A percentile compares a stretch with the other conserved stretches of the same genome.
Evolutionary conservation across 2,329 filamentous ascomycete genomes (phyloP).

Genomic region (Clarireedia paspali): DNA sequence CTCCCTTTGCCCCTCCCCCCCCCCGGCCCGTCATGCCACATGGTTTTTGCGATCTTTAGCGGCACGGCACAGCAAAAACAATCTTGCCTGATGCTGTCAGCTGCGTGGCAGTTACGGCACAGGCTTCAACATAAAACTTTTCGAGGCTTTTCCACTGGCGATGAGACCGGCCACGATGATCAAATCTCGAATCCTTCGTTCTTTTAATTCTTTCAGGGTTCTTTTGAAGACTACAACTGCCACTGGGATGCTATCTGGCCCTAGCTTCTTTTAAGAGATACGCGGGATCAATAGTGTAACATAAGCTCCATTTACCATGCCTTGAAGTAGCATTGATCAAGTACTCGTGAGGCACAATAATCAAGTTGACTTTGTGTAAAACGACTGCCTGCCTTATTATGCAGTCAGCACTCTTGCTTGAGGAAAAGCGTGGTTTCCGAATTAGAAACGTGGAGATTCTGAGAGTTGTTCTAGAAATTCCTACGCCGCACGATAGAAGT

Average conservation of each 20-base stretch:
- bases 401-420: conserved; percentile 3
- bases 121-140: neutral
- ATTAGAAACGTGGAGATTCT: conserved; percentile 3
- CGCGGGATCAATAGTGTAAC: conserved; percentile 4
- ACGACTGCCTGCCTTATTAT: neutral
- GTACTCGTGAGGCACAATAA: conserved; percentile 1
- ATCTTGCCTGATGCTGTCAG: conserved; percentile 11
- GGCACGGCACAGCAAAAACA: conserved; percentile 9
- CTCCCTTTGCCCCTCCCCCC: neutral
- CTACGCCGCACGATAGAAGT: neutral
- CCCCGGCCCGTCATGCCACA: conserved; percentile 6
- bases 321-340: conserved; percentile 1
- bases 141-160: neutral
- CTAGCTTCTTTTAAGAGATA: neutral
- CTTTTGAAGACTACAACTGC: neutral
- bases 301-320: conserved; percentile 7
- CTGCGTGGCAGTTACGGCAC: conserved; percentile 8
- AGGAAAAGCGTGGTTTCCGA: neutral
- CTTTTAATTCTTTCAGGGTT: neutral
- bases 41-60: conserved; percentile 8
- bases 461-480: neutral
- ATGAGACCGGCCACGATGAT: conserved; percentile 3
- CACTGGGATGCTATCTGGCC: neutral
- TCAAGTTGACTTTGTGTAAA: conserved; percentile 5
- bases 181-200: conserved; percentile 1